Base-by-base conservation (phyloP, 176 grass and related monocot genomes). In the Lolium rigidum region DNA sequence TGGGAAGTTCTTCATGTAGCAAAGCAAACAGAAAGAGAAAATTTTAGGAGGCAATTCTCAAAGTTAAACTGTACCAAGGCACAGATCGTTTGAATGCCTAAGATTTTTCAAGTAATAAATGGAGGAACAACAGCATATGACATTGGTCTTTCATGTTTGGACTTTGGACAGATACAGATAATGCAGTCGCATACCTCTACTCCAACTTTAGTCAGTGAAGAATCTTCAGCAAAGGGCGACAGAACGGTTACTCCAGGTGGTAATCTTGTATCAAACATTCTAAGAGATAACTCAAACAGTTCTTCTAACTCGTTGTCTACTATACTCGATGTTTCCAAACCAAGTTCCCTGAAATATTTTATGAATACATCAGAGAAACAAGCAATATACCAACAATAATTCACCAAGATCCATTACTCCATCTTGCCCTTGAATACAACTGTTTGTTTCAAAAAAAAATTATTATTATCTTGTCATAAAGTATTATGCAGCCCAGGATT, bases 231-330 rank as follows among this genome's bases (percentile, higher is more conserved):
- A 76, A 98, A 98, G 28, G 96, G 96, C 20, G 96, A 92, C 26
- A 98, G 78, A 46, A 92, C 9, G 63, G 90, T 91, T 69, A 92
- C 92, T 76, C 96, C 96, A 86, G 93, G 96, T 46, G 96, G 96
- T 81, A 98, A 89, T 91, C 88, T 95, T 80, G 96, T 98, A 85
- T 98, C 96, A 60, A 98, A 98, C 96, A 98, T 98, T 76, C 49
- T 89, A 80, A 79, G 83, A 20, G 92, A 88, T 90, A 98, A 64
- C 17, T 86, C 83, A 60, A 89, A 91, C 31, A 98, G 43, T 88
- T 98, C 93, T 85, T 83, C 81, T 75, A 92, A 84, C 66, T 84
- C 82, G 80, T 98, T 91, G 77, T 85, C 84, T 86, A 86, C 54
- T 84, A 86, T 90, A 73, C 35, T 84, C 74, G 75, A 83, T 70